Base-by-base conservation (phyloP, 768 basidiomycete species). In the Dioszegia aurantiaca region DNA sequence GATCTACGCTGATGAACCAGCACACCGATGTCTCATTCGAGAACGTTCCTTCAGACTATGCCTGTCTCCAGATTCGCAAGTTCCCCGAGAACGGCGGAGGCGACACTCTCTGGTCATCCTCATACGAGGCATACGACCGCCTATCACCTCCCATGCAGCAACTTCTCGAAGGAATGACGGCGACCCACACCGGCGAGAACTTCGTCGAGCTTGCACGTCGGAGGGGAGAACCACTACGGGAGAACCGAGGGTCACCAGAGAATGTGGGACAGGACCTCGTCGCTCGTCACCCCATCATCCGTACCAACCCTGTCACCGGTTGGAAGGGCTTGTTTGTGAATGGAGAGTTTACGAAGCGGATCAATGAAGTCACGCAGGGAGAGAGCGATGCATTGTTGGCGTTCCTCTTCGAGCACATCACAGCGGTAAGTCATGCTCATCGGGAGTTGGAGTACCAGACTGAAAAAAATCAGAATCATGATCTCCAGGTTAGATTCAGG, bases 11-110 rank as follows among this genome's bases (percentile, higher is more conserved):
- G 27, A 47, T 11, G 19, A 9, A 6, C 2, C 41, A 66, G 83
- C 83, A 84, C 66, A 70, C 82, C 0, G 83, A 84, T 68, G 83
- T 85, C 63, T 82, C 83, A 1, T 86, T 85, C 63, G 84, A 86
- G 66, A 78, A 68, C 5, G 77, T 83, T 16, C 85, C 85, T 5
- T 81, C 82, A 3, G 84, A 85, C 69, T 85, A 83, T 64, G 81
- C 84, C 45, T 81, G 77, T 40, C 71, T 81, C 4, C 41, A 60
- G 30, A 55, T 64, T 37, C 39, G 62, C 23, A 59, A 14, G 6
- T 59, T 63, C 27, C 56, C 74, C 74, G 55, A 74, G 69, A 1
- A 40, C 65, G 14, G 62, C 12, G 78, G 78, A 2, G 78, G 77
- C 19, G 80, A 81, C 57, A 81, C 81, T 1, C 69, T 82, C 62